These are phyloP conservation scores for Ogataea salicorniae DNA, from an alignment of 805 yeast species.

Conservation along the genomic window DNA sequence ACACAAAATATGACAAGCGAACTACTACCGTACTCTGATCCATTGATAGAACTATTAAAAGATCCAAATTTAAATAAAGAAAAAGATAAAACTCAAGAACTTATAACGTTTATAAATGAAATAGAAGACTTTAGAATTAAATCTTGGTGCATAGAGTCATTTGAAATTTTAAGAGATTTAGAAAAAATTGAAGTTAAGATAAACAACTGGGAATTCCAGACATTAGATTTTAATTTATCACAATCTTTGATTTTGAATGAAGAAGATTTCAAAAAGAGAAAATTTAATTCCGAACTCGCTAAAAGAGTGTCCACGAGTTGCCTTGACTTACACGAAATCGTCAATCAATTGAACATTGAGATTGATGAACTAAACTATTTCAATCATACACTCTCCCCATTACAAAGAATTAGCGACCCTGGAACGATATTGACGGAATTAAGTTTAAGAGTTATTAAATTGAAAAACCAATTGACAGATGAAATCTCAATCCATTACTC, in stretches of 20 bases:
- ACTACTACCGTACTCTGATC: conserved; percentile 38
- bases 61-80: conserved; percentile 43
- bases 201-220: conserved; percentile 51
- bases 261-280: conserved; percentile 26
- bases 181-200: conserved; percentile 44
- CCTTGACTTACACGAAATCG: conserved; percentile 38
- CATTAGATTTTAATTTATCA: conserved; percentile 44
- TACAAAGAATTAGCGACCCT: conserved; percentile 47
- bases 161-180: conserved; percentile 43
- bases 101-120: conserved; percentile 38
- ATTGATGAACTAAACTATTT: conserved; percentile 42
- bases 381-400: conserved; percentile 36
- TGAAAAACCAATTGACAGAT: conserved; percentile 47
- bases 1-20: conserved; percentile 16
- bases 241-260: conserved; percentile 16
- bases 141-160: conserved; percentile 42
- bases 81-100: conserved; percentile 35
- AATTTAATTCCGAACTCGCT: conserved; percentile 50
- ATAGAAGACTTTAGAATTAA: conserved; percentile 42
- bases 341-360: conserved; percentile 39
- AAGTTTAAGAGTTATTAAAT: conserved; percentile 39
- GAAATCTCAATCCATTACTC: conserved; percentile 55
- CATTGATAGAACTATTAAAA: conserved; percentile 40
- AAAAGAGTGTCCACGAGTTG: conserved; percentile 48
- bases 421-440: conserved; percentile 46